Conservation (phyloP, 2,329 filamentous ascomycete species). For the Sordariomycetes sp. region DNA sequence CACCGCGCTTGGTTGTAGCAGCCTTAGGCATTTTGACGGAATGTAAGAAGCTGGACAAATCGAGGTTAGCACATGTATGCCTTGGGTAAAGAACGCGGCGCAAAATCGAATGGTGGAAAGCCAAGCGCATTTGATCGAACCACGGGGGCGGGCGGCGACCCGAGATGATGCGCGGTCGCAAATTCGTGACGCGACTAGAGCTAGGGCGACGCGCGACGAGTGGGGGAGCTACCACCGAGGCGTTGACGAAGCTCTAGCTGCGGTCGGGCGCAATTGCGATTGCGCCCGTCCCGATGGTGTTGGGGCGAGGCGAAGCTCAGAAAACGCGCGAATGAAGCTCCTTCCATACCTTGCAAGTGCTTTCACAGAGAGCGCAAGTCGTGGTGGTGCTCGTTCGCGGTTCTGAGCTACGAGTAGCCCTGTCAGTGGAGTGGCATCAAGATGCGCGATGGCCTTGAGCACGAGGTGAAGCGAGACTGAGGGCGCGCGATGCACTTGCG, state of each 20-base stretch:
- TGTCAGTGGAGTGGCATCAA: conserved; percentile 5
- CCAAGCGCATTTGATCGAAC: too few relatives aligned
- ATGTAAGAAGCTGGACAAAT: neutral
- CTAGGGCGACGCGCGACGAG: neutral
- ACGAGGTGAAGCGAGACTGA: conserved; percentile 1
- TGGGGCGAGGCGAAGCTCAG: conserved; percentile 24
- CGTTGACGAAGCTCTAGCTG: conserved; percentile 7
- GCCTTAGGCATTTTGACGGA: conserved; percentile 49
- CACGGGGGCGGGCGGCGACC: neutral
- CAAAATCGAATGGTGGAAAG: too few relatives aligned
- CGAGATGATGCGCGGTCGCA: neutral
- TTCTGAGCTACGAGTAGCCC: conserved; percentile 5
- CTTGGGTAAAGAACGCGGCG: too few relatives aligned
- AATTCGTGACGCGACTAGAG: neutral
- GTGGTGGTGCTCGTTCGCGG: conserved; percentile 9
- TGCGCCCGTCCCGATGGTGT: conserved; percentile 20
- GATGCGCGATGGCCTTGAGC: conserved; percentile 2
- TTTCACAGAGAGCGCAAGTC: conserved; percentile 9
- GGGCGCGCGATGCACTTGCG: conserved; percentile 8
- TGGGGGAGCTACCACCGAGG: too few relatives aligned
- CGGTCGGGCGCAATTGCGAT: conserved; percentile 15
- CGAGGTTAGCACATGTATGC: neutral
- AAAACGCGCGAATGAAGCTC: conserved; percentile 13
- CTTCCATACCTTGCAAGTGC: conserved; percentile 24
- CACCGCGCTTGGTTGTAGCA: conserved; percentile 38